Evolutionary conservation across 2,329 filamentous ascomycete species (phyloP).

Genomic region (Fusarium floridanum): DNA sequence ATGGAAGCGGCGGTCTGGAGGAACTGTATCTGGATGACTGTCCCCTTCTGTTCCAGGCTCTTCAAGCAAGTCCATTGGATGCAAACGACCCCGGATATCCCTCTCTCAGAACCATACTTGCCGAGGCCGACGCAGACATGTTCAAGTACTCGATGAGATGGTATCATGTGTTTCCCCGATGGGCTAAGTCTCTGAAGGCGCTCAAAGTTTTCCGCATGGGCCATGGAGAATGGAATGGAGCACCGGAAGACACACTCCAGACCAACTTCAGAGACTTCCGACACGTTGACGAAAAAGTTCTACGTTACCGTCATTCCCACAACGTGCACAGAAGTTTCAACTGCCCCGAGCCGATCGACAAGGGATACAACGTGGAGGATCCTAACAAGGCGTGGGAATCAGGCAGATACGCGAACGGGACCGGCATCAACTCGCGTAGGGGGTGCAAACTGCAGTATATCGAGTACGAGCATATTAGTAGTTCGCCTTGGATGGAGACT

Average conservation of each 20-base stretch:
- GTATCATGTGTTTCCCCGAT: constrained; percentile 19
- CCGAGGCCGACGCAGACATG: accelerated
- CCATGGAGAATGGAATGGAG: neutral
- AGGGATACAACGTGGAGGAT: neutral
- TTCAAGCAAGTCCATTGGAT: neutral
- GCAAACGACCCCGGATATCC: constrained; percentile 21
- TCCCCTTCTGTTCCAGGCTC: constrained; percentile 46
- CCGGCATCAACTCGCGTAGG: neutral
- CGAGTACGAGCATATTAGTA: neutral
- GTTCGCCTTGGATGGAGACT: neutral
- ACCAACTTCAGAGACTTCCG: neutral
- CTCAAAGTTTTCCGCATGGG: constrained; percentile 20
- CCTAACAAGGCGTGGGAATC: neutral
- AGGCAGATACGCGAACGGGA: neutral
- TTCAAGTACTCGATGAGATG: constrained; percentile 13
- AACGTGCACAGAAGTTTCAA: neutral
- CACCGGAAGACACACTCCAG: neutral
- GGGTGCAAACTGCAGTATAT: neutral
- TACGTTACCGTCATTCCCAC: neutral
- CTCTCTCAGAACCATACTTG: accelerated
- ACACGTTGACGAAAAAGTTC: neutral
- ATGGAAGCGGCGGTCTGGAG: constrained; percentile 42
- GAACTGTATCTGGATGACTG: constrained; percentile 59
- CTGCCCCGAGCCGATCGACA: neutral
- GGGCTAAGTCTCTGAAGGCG: constrained; percentile 16